Evolutionary conservation across 1,284 basidiomycete species (phyloP).

Genomic region (Ceratobasidium sp.): DNA sequence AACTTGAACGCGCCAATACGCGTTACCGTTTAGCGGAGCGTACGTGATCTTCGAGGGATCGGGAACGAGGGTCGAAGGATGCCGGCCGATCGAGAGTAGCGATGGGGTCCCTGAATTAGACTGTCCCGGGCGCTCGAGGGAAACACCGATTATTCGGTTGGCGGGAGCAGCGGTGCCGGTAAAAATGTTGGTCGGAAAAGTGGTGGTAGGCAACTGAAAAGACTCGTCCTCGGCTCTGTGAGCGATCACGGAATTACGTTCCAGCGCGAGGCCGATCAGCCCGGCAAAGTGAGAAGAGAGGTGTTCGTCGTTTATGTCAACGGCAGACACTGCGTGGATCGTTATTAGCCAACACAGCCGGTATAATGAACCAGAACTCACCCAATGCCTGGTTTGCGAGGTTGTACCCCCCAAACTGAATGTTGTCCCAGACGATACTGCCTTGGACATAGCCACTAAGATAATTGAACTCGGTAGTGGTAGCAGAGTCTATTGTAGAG

Average conservation of each 20-base stretch:
- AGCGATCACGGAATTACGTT: constrained; percentile 44
- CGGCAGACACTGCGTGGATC: constrained; percentile 37
- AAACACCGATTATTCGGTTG: constrained; percentile 39
- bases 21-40: constrained; percentile 21
- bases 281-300: constrained; percentile 47
- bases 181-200: constrained; percentile 40
- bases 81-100: constrained; percentile 46
- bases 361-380: neutral
- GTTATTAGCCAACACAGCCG: neutral
- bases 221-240: neutral
- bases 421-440: constrained; percentile 25
- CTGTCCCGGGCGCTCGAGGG: constrained; percentile 47
- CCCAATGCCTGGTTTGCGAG: constrained; percentile 31
- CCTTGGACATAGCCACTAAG: constrained; percentile 32
- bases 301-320: constrained; percentile 44
- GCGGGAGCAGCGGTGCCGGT: constrained; percentile 27
- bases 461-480: constrained; percentile 13
- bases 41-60: constrained; percentile 40
- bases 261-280: constrained; percentile 46
- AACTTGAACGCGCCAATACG: constrained; percentile 46
- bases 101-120: constrained; percentile 41
- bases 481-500: constrained; percentile 30
- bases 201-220: constrained; percentile 12
- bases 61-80: constrained; percentile 43
- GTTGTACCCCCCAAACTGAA: constrained; percentile 26